Percentiles rank a stretch among this genome's conserved stretches.
Evolutionary conservation across 495 filamentous ascomycete species (phyloP).

Genomic region (Neurospora sp.): DNA sequence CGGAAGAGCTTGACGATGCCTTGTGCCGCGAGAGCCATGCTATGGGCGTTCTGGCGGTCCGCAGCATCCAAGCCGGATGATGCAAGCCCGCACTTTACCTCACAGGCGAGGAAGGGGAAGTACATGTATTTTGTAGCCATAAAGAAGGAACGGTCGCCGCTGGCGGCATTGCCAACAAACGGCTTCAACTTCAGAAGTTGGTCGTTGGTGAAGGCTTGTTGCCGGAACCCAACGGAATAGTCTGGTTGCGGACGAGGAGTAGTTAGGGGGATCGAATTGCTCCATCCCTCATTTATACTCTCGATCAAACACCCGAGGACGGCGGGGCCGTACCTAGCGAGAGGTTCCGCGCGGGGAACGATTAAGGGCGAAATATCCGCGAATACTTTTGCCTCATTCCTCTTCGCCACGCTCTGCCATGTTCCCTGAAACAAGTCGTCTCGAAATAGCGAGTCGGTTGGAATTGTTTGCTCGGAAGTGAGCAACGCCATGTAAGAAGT

Average conservation of each 20-base stretch:
- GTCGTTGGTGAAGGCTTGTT: slow-evolving; percentile 30
- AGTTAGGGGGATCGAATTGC: slow-evolving; percentile 22
- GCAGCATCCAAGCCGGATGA: neutral
- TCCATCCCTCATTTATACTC: slow-evolving; percentile 34
- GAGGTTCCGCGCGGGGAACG: slow-evolving; percentile 17
- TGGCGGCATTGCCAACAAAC: slow-evolving; percentile 17
- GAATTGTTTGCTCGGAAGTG: slow-evolving; percentile 17
- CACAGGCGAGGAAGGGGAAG: slow-evolving; percentile 16
- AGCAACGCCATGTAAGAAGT: slow-evolving; percentile 22
- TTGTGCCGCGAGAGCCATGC: slow-evolving; percentile 28
- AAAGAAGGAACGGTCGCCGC: slow-evolving; percentile 7
- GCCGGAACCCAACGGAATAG: slow-evolving; percentile 28
- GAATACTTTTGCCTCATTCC: slow-evolving; percentile 27
- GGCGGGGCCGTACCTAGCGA: slow-evolving; percentile 17
- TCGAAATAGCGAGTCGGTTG: slow-evolving; percentile 26
- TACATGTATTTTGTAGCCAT: slow-evolving; percentile 22
- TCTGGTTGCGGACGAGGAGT: slow-evolving; percentile 27
- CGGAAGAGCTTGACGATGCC: slow-evolving; percentile 26
- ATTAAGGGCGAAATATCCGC: slow-evolving; percentile 4
- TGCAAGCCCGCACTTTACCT: slow-evolving; percentile 18
- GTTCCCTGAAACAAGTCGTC: slow-evolving; percentile 24
- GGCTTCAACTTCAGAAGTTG: slow-evolving; percentile 31
- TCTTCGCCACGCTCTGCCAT: slow-evolving; percentile 20
- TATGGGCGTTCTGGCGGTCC: slow-evolving; percentile 15
- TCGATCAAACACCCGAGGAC: slow-evolving; percentile 28